phyloP scores from a whole-genome alignment of 148 eudicot genomes.

The Dysphania ambrosioides region DNA sequence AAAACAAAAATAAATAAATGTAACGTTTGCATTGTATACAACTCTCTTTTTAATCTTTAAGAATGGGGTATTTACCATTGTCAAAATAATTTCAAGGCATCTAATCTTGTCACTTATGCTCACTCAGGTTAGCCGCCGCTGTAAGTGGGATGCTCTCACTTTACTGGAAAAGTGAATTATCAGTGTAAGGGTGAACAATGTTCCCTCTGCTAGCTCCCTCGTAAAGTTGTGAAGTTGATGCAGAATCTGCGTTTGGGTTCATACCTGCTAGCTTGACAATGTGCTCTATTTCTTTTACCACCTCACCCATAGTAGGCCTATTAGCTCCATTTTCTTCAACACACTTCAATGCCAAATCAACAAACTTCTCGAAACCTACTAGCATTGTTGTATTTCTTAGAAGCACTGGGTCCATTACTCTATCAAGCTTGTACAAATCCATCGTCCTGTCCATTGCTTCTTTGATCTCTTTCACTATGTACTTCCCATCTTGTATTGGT shows the following conservation, averaged over 20 bases:
- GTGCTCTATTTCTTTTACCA: slow-evolving; percentile 67
- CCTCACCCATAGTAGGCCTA: slow-evolving; percentile 77
- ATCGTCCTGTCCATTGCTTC: slow-evolving; percentile 43
- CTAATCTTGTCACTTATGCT: slow-evolving; percentile 23
- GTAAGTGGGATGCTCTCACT: slow-evolving; percentile 34
- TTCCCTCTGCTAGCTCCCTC: slow-evolving; percentile 31
- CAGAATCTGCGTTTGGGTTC: slow-evolving; percentile 61
- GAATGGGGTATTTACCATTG: neutral
- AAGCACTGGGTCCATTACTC: slow-evolving; percentile 47
- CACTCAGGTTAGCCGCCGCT: slow-evolving; percentile 30
- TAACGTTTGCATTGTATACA: slow-evolving; percentile 19
- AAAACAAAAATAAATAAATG: no score
- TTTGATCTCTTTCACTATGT: slow-evolving; percentile 61
- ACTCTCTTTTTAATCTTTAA: neutral
- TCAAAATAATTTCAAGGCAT: neutral
- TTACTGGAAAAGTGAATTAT: slow-evolving; percentile 40
- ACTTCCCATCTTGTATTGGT: slow-evolving; percentile 65
- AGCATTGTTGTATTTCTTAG: slow-evolving; percentile 31
- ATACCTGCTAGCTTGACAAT: slow-evolving; percentile 61
- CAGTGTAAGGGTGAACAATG: slow-evolving; percentile 41
- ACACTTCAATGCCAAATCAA: slow-evolving; percentile 64
- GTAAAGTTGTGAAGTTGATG: slow-evolving; percentile 41
- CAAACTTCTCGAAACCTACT: slow-evolving; percentile 58
- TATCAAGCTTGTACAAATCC: slow-evolving; percentile 50
- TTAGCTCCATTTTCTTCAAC: slow-evolving; percentile 42